Percentiles rank a stretch among this genome's conserved stretches.
Evolutionary conservation across 208 protist species (phyloP).

Genomic region (Balamuthia mandrillaris): DNA sequence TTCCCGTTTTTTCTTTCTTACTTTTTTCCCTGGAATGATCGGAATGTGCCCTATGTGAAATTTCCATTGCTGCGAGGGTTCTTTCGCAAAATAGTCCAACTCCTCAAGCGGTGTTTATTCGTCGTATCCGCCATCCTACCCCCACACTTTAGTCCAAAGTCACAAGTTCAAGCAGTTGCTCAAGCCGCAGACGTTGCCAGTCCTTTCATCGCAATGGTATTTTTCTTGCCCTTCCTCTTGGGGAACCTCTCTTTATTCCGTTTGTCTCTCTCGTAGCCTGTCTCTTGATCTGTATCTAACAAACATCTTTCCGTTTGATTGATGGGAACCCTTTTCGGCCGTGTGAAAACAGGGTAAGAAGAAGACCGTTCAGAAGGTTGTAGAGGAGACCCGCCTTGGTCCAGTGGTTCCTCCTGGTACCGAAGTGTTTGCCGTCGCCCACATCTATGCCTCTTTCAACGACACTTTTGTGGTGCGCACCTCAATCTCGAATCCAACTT

Average conservation of each 20-base stretch:
- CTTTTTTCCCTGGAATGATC: background rate
- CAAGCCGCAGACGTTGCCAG: background rate
- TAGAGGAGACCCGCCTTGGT: background rate
- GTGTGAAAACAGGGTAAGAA: background rate
- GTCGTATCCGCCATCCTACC: background rate
- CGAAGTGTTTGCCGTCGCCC: slow-evolving; percentile 95
- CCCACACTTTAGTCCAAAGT: background rate
- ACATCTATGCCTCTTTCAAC: slow-evolving; percentile 99
- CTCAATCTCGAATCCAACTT: background rate
- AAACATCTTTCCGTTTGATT: background rate
- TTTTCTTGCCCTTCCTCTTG: background rate
- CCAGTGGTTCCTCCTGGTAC: slow-evolving; percentile 54
- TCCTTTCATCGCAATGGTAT: background rate
- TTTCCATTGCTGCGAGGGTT: no score
- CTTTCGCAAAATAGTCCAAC: no score
- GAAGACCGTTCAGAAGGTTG: background rate
- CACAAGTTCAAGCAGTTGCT: background rate
- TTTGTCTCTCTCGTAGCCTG: background rate
- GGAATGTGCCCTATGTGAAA: background rate
- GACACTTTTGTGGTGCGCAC: slow-evolving; percentile 95
- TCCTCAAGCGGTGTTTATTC: no score
- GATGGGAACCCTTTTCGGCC: background rate
- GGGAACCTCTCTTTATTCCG: background rate
- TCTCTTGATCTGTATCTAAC: background rate
- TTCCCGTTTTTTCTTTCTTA: background rate